Conservation (phyloP, 441 rosid genomes). For the Erodium moschatum region DNA sequence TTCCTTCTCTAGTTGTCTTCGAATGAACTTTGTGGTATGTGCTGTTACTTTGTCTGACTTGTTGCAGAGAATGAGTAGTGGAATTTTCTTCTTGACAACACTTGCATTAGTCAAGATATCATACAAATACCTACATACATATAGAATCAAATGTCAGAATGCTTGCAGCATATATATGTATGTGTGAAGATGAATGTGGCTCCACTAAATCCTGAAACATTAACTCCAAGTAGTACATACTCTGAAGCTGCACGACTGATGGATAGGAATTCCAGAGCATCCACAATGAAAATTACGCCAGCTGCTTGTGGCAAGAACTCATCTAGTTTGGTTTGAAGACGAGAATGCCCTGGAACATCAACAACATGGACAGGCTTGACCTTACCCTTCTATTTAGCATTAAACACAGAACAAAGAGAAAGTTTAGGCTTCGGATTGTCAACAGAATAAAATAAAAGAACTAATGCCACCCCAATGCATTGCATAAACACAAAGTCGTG, state of each 20-base stretch:
- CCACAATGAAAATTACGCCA: slow-evolving; percentile 74
- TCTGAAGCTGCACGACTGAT: slow-evolving; percentile 66
- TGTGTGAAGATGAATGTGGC: neutral
- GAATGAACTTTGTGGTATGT: slow-evolving; percentile 77
- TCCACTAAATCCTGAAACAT: neutral
- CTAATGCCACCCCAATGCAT: too few species aligned
- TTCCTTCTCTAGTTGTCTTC: slow-evolving; percentile 90
- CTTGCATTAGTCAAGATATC: slow-evolving; percentile 74
- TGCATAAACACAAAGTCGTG: too few species aligned
- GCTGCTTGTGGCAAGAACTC: slow-evolving; percentile 78
- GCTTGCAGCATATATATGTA: neutral
- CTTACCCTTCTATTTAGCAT: too few species aligned
- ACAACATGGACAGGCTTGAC: slow-evolving; percentile 10
- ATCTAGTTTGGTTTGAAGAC: slow-evolving; percentile 68
- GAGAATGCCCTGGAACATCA: slow-evolving; percentile 93
- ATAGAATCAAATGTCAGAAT: slow-evolving; percentile 22
- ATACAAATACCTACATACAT: slow-evolving; percentile 52
- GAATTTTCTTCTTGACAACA: slow-evolving; percentile 66
- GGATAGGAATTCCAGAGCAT: slow-evolving; percentile 75
- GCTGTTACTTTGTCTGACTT: slow-evolving; percentile 90
- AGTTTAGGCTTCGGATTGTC: too few species aligned
- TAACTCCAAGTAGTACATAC: slow-evolving; percentile 29
- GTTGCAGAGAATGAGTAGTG: slow-evolving; percentile 74
- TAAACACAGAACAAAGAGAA: too few species aligned
- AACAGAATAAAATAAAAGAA: too few species aligned